Evolutionary conservation across 176 grass and related monocot species (phyloP), one percentile per base, ranked within the genome.

Genomic region (Zea luxurians): DNA sequence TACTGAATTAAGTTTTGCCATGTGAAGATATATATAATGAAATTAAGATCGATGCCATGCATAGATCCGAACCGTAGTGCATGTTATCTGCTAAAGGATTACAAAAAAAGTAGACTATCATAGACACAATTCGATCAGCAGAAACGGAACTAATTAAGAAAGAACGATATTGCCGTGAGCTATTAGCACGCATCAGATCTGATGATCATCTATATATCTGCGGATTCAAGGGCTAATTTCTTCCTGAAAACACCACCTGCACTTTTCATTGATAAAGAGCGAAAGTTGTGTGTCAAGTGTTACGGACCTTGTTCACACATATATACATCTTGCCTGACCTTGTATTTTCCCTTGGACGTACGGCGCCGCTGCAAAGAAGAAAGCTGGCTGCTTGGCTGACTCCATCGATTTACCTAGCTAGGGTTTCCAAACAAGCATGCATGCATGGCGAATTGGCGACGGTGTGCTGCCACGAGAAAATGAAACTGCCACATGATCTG

Each of bases 401-500:
- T 79, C 46, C 45, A 68, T 27, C 27, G 27, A 27, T 27, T 27
- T 27, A n/a, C n/a, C n/a, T n/a, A 27, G 27, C 27, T 27, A 27
- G 27, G 61, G 68, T 75, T 88, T 79, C 69, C 20, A 43, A 61
- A n/a, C 65, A 49, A 46, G 49, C 1, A 46, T 20, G 49, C 1
- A 46, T 20, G 16, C 60, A 37, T 6, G 69, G 49, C 83, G 80
- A 37, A 5, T 60, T 6, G 69, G 49, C 83, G 80, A 37, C 5
- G 68, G 10, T 87, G 80, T 87, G 43, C 74, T 36, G 10, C 66
- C 79, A 68, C 37, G n/a, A 77, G 84, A 84, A 86, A 54, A 77
- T 86, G 74, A 92, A 83, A 18, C 62, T 83, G 69, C 68, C 46
- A 74, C 64, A 78, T 73, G 78, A 83, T 76, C 78, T 85, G 82